Base-by-base conservation (phyloP, 495 filamentous ascomycete genomes). In the Penicillium macrosclerotiorum region DNA sequence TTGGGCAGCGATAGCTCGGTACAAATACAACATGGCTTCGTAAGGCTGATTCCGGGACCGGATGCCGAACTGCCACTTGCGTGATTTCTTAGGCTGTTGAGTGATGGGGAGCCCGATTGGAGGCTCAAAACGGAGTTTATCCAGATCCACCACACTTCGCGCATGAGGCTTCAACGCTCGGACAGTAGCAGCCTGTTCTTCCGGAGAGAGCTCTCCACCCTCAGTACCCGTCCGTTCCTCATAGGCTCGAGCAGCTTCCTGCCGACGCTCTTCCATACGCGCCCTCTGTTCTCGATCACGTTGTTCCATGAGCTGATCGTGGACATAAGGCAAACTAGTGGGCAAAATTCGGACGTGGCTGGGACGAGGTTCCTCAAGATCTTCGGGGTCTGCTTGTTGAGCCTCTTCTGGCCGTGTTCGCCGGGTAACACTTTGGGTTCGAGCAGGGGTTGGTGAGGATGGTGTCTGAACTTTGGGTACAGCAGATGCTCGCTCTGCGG, bases 41-140 rank as follows among this genome's bases (percentile, higher is more conserved):
- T 91, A 83, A 0, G 94, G 93, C 17, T 89, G 87, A 63, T 96
- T 98, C 23, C 94, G 78, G 17, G 87, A 92, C 1, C 93, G 82
- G 47, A 98, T 98, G 23, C 93, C 93, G 60, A 97, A 98, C 65
- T 97, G 94, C 93, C 93, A 98, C 47, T 89, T 86, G 1, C 89
- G 88, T 3, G 82, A 69, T 64, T 83, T 87, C 62, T 86, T 91
- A 19, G 66, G 69, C 39, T 72, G 73, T 46, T 65, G 58, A 34
- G 82, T 68, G 18, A 80, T 75, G 6, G 81, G 77, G 9, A 81
- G 80, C 50, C 80, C 79, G 37, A 85, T 84, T 1, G 89, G 88
- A 23, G 83, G 83, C 47, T 83, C 75, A 29, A 80, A 50, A 72
- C 79, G 59, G 78, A 77, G 60, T 34, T 71, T 73, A 9, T 76